Base-by-base conservation (phyloP, 306 rosid genomes). In the Spatholobus suberectus region DNA sequence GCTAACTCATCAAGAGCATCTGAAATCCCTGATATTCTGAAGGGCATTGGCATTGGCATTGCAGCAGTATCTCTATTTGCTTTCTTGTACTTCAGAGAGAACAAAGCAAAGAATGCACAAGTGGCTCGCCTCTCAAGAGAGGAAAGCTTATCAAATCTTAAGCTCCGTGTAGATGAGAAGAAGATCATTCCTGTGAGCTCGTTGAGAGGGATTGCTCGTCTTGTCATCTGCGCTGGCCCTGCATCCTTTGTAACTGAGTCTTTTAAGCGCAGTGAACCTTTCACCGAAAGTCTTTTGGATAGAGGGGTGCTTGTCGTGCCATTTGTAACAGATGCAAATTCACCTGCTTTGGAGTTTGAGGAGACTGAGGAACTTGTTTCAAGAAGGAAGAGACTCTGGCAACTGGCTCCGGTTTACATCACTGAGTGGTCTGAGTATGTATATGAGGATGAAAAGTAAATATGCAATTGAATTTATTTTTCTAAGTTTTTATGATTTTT, bases 301-400 rank as follows among this genome's bases (percentile, higher is more conserved):
- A 82, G 99, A 78, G 99, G 98, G 13, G 97, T 92, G 68, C 91
- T 96, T n/a, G 96, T 90, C 24, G 96, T 96, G 67, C 92, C 98
- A 46, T 87, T 93, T 54, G 90, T 84, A 58, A 90, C 93, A 0
- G 95, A 96, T 84, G 98, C 89, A 27, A 86, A 88, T 80, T 73
- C 86, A 14, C 94, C 88, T 44, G 44, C 67, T 78, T 87, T 94
- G 75, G 90, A 90, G 85, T 88, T 88, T 76, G 95, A 92, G 58
- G 96, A 92, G 76, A 49, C 51, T 17, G 81, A 79, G 63, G 91
- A 89, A 69, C 71, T 82, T 77, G 82, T 78, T 40, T 24, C 82
- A 38, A 91, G 87, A 88, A 92, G 95, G 89, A 94, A 89, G 84
- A 89, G 92, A 73, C 96, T 96, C 18, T 96, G 99, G 98, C 98